Evolutionary conservation across 1,284 basidiomycete species (phyloP).

Genomic region (Tausonia pullulans): DNA sequence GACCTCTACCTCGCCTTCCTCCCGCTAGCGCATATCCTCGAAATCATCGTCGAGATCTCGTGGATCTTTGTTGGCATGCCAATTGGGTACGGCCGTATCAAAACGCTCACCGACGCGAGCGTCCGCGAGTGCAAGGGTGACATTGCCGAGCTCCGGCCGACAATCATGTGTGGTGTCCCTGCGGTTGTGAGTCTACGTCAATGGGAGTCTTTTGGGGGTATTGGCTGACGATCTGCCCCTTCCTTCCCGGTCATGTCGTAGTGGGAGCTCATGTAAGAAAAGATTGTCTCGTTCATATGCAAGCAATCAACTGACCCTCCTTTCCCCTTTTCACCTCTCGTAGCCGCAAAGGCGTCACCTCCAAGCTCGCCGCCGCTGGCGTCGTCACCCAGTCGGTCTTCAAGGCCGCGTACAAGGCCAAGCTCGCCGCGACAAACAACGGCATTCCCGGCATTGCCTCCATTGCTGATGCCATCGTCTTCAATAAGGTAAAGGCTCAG

Average conservation of each 20-base stretch:
- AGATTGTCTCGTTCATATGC: background rate
- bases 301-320: background rate
- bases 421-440: conserved; percentile 28
- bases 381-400: conserved; percentile 50
- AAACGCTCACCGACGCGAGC: conserved; percentile 87
- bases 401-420: conserved; percentile 33
- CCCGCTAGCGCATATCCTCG: conserved; percentile 78
- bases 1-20: conserved; percentile 83
- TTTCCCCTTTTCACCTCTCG: background rate
- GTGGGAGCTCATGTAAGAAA: conserved; percentile 4
- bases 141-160: conserved; percentile 67
- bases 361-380: conserved; percentile 59
- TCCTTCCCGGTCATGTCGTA: background rate
- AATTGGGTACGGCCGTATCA: conserved; percentile 81
- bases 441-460: conserved; percentile 51
- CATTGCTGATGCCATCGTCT: conserved; percentile 63
- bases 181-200: conserved; percentile 10
- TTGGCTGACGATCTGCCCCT: background rate
- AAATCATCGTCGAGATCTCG: conserved; percentile 38
- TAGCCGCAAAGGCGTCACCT: conserved; percentile 83
- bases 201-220: background rate
- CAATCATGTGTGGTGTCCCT: conserved; percentile 25
- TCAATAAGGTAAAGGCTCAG: conserved; percentile 62
- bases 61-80: conserved; percentile 36
- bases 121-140: conserved; percentile 86